Conservation (phyloP, 2,329 filamentous ascomycete genomes). For the Talaromyces albobiverticillius region DNA sequence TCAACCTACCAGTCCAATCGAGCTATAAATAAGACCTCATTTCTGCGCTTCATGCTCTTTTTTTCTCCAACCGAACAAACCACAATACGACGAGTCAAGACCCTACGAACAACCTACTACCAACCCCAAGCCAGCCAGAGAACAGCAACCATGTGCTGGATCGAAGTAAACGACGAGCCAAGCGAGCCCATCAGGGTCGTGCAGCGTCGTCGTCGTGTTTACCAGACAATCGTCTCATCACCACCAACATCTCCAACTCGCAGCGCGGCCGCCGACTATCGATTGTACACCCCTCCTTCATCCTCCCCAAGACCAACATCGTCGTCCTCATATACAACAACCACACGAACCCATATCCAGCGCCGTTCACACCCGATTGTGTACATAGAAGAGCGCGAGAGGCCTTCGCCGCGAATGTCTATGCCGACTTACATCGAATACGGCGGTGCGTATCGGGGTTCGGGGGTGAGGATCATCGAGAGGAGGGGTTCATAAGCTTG, state of each 20-base stretch:
- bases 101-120: background rate
- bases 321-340: constrained; percentile 14
- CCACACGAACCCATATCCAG: constrained; percentile 12
- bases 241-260: background rate
- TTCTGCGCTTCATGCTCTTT: no score
- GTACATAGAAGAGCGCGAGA: background rate
- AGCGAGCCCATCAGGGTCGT: constrained; percentile 9
- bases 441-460: background rate
- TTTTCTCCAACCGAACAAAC: background rate
- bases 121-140: no score
- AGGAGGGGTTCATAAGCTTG: background rate
- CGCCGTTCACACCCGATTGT: constrained; percentile 9
- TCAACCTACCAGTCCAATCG: no score
- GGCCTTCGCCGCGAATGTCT: background rate
- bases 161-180: constrained; percentile 5
- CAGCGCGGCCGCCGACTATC: background rate
- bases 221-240: background rate
- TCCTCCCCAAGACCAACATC: constrained; percentile 1
- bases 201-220: constrained; percentile 10
- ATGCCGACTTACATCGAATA: constrained; percentile 8
- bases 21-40: no score
- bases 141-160: constrained; percentile 11
- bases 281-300: background rate
- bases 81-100: no score
- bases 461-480: constrained; percentile 7